Base-by-base conservation (phyloP, 192 early-diverging fungal species). In the Dissophora globulifera region DNA sequence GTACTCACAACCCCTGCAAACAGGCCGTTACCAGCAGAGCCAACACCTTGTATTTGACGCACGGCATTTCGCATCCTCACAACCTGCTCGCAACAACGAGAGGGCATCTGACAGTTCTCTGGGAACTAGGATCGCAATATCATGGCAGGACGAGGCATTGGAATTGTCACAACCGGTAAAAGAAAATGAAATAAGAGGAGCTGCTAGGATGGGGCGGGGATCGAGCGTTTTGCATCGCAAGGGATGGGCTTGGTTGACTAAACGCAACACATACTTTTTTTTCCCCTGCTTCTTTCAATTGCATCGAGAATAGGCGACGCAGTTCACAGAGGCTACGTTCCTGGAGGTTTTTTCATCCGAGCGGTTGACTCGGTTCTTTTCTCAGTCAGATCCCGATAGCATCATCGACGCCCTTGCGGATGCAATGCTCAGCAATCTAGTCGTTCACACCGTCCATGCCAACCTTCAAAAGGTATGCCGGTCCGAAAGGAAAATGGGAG, bases 351-450 rank as follows among this genome's bases (percentile, higher is more conserved):
- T 82, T 35, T 78, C 82, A 9, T 66, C 74, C 1, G 81, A 67
- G 23, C 63, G 76, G 9, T 46, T 82, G 43, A 83, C 81, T 9
- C 51, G 81, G 8, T 83, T 83, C 69, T 83, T 82, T 27, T 79
- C 81, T 4, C 50, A 79, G 35, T 42, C 63, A 29, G 62, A 59
- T 7, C 57, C 74, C 0, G 62, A 79, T n/a, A 49, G 15, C 23
- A 61, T 79, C 43, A 79, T 83, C 16, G 66, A 74, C 7, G 58
- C 56, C 1, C 29, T 67, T 25, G 66, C 79, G 11, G 82, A 69
- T 10, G 54, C 53, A 0, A 76, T 79, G 62, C 56, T 82, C 48
- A 38, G 27, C 54, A 69, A 74, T 19, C 57, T 82, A 9, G 61
- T 72, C 0, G 81, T 68, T 6, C 81, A 81, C 26, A 71, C 67